Evolutionary conservation across 148 eudicot genomes (phyloP).

Genomic region (Polygonum maritimum): DNA sequence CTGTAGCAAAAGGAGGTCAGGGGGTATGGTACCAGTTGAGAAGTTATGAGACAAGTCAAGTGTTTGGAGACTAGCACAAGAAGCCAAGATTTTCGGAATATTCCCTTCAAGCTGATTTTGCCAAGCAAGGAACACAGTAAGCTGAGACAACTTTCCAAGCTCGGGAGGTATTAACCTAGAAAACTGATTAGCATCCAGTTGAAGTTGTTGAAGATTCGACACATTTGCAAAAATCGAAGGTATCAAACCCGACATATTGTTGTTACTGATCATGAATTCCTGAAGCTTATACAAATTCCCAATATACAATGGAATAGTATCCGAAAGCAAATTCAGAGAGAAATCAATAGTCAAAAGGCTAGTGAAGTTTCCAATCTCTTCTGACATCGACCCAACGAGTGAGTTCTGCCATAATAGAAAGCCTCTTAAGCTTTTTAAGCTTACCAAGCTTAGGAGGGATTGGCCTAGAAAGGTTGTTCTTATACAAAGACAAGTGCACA

Average conservation of each 20-base stretch:
- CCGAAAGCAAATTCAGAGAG: constrained; percentile 36
- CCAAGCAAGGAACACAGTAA: constrained; percentile 69
- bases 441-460: constrained; percentile 54
- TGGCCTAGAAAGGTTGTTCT: constrained; percentile 56
- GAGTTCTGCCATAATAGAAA: constrained; percentile 48
- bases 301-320: too few species aligned
- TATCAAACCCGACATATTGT: too few species aligned
- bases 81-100: constrained; percentile 45
- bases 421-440: constrained; percentile 36
- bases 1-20: constrained; percentile 39
- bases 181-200: constrained; percentile 62
- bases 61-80: constrained; percentile 42
- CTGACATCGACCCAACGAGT: constrained; percentile 23
- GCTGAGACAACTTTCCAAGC: constrained; percentile 37
- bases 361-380: constrained; percentile 56
- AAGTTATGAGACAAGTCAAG: constrained; percentile 63
- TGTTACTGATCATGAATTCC: too few species aligned
- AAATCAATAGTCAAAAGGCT: constrained; percentile 49
- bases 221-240: too few species aligned
- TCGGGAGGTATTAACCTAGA: constrained; percentile 56
- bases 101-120: constrained; percentile 12
- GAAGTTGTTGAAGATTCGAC: constrained; percentile 37
- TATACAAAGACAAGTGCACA: constrained; percentile 21
- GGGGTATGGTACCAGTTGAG: constrained; percentile 54
- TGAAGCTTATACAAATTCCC: too few species aligned